Conservation (phyloP, 2,329 filamentous ascomycete species). For the Aspergillus transmontanensis region DNA sequence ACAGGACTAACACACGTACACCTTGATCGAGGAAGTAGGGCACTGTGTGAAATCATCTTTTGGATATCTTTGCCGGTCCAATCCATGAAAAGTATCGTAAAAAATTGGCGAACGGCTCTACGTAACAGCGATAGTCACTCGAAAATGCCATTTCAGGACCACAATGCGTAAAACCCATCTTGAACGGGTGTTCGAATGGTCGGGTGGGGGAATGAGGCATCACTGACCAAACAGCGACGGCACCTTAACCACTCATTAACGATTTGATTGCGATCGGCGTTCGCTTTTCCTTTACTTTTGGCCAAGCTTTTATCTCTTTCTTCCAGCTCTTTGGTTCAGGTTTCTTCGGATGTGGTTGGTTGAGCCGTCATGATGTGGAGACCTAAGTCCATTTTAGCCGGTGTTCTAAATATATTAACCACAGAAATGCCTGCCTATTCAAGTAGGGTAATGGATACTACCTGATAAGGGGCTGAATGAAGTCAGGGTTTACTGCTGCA, state of each 20-base stretch:
- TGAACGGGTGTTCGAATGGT: neutral
- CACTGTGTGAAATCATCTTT: no score
- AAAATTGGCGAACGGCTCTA: neutral
- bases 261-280: neutral
- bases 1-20: no score
- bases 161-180: neutral
- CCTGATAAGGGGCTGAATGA: neutral
- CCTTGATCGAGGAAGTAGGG: no score
- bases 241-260: neutral
- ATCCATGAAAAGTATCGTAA: neutral
- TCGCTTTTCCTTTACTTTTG: neutral
- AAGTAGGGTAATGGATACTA: neutral
- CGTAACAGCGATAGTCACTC: neutral
- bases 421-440: neutral
- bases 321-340: neutral
- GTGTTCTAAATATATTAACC: neutral
- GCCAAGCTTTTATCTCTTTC: neutral
- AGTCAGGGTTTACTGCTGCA: neutral
- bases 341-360: neutral
- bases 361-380: neutral
- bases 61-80: neutral
- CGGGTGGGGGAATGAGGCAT: neutral
- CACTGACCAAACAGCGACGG: neutral
- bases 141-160: neutral
- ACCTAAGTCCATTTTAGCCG: neutral